Conservation (phyloP, 768 basidiomycete genomes). For the Chlorophyllum brunneum region DNA sequence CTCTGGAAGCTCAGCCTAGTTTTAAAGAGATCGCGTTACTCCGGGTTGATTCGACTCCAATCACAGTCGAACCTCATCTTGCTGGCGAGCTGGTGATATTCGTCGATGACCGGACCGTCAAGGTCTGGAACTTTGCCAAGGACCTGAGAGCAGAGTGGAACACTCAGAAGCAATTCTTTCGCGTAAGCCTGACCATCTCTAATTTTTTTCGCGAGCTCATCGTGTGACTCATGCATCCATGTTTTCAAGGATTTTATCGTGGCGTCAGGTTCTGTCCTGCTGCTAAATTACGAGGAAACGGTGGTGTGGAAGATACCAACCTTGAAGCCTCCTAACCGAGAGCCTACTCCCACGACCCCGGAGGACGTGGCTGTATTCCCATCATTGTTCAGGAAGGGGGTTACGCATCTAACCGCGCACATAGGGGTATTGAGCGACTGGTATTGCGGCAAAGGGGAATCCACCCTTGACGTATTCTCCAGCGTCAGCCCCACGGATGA, state of each 20-base stretch:
- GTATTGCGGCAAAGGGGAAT: slow-evolving; percentile 3
- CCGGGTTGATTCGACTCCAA: not conserved
- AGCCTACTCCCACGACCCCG: not conserved
- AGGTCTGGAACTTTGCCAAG: slow-evolving; percentile 5
- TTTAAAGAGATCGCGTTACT: slow-evolving; percentile 1
- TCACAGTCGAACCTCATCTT: not conserved
- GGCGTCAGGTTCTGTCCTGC: not conserved
- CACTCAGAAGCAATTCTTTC: slow-evolving; percentile 1
- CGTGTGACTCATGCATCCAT: not conserved
- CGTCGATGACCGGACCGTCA: not conserved
- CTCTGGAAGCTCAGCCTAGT: not conserved
- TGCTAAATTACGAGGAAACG: slow-evolving; percentile 2
- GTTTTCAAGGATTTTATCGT: slow-evolving; percentile 5
- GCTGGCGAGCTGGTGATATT: slow-evolving; percentile 7
- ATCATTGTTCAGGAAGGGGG: not conserved
- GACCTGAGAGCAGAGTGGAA: slow-evolving; percentile 5
- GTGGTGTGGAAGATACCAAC: slow-evolving; percentile 6
- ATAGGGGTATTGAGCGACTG: slow-evolving; percentile 2
- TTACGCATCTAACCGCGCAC: not conserved
- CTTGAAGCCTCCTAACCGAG: slow-evolving; percentile 1
- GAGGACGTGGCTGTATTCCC: not conserved
- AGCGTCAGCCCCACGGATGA: not conserved
- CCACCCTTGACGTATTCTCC: not conserved
- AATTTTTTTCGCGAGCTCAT: not conserved
- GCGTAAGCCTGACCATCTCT: not conserved